phyloP scores from a whole-genome alignment of 2,329 filamentous ascomycete genomes.

The Pseudogymnoascus sp. region DNA sequence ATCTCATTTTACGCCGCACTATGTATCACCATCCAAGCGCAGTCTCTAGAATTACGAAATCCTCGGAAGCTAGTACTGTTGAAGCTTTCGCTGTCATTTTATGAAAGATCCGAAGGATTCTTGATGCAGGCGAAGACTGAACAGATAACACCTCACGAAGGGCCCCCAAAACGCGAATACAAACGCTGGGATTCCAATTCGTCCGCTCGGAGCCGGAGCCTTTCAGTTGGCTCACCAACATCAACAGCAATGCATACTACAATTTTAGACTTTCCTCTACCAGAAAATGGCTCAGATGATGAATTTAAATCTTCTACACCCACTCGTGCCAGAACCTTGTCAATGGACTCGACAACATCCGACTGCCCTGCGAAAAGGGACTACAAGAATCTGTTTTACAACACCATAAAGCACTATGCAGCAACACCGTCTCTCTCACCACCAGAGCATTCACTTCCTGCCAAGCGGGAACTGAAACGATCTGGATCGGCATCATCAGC shows the following conservation, averaged over 20 bases:
- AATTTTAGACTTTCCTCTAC: not conserved
- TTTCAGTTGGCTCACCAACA: not conserved
- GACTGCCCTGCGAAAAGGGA: not conserved
- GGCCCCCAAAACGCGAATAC: not conserved
- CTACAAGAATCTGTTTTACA: constrained; percentile 6
- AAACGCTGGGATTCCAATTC: not conserved
- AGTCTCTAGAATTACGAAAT: constrained; percentile 14
- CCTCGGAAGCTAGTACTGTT: not conserved
- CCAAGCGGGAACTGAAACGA: not conserved
- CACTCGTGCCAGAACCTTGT: not conserved
- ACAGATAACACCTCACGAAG: not conserved
- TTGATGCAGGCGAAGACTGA: not conserved
- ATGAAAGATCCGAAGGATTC: constrained; percentile 1
- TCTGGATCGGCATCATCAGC: not conserved
- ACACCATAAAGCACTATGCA: not conserved
- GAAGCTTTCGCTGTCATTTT: not conserved
- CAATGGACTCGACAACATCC: not conserved
- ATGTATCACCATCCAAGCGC: constrained; percentile 24
- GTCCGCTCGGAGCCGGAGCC: not conserved
- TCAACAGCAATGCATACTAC: not conserved
- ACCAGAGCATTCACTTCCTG: not conserved
- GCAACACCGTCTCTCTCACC: not conserved
- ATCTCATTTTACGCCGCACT: constrained; percentile 27
- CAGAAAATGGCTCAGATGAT: not conserved
- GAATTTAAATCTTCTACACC: not conserved